Evolutionary conservation across 2,329 filamentous ascomycete species (phyloP), one percentile per base, ranked within the genome.

Genomic region (Penicillium sp.): DNA sequence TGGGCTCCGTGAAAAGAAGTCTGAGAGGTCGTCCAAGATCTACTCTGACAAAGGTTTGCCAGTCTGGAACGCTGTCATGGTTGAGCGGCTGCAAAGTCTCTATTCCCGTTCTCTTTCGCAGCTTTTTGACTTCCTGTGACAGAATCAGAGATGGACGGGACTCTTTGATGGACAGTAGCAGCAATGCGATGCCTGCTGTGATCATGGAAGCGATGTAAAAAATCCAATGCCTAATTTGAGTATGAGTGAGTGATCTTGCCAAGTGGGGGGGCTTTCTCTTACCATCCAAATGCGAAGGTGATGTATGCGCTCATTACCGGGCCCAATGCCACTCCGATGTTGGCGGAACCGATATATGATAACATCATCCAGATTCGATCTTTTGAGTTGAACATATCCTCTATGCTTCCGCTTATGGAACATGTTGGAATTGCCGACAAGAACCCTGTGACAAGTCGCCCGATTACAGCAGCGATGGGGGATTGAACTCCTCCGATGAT

Each of bases 371-470:
- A 80, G 3, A 79, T 73, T 6, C 79, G 68, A 21, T 66, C 64
- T 47, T 68, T 68, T 4, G 70, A 66, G 44, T 78, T 73, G 60
- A 72, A 80, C 63, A 81, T 73, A 58, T 81, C 78, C 54, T 81
- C 79, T 22, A 81, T 71, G 48, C 75, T 78, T 0, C 79, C 78
- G 0, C 72, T 70, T 5, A 76, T 72, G 7, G 81, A 75, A 5
- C 76, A 72, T 0, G 76, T 71, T 1, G 78, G 78, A 10, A 79
- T 72, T 2, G 79, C 76, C 1, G 77, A 78, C 2, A 75, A 58
- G 16, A 79, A 61, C 0, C 79, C 79, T 1, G 72, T 71, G 2
- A 75, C 39, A 38, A 77, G 72, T 2, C 79, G 70, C 1, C 75
- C 75, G 11, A 76, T 53, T 11, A 74, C 61, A 0, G 73, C 67